phyloP scores from a whole-genome alignment of 495 filamentous ascomycete species.

The Rostrohypoxylon terebratum region DNA sequence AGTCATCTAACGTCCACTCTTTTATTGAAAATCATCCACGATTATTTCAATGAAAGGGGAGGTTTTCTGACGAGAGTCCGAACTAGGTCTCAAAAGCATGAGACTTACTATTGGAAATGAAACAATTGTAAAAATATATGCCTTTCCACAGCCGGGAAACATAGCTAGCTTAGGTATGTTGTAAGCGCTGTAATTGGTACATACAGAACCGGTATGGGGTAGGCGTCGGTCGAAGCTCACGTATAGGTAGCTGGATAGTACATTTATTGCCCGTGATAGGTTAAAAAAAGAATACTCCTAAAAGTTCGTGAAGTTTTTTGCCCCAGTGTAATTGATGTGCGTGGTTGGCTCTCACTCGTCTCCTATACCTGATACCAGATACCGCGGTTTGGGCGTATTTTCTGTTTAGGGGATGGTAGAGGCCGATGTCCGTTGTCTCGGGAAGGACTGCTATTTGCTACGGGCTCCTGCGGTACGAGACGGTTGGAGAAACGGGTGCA shows the following conservation, averaged over 20 bases:
- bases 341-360: neutral
- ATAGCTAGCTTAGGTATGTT: neutral
- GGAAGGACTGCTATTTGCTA: slow-evolving; percentile 29
- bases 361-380: neutral
- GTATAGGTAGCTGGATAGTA: neutral
- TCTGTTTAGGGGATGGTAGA: neutral
- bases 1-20: neutral
- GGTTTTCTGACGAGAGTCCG: neutral
- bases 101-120: neutral
- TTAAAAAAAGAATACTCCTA: neutral
- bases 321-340: slow-evolving; percentile 1
- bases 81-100: neutral
- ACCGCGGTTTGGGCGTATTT: neutral
- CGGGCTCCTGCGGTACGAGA: slow-evolving; percentile 26
- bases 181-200: slow-evolving; percentile 10
- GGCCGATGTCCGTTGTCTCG: slow-evolving; percentile 33
- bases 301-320: neutral
- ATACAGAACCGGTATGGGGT: neutral
- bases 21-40: slow-evolving; percentile 8
- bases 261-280: neutral
- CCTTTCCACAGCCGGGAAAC: neutral
- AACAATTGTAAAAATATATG: slow-evolving; percentile 14
- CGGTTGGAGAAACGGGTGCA: slow-evolving; percentile 13
- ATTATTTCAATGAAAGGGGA: slow-evolving; percentile 9
- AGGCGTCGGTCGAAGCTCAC: neutral